Percentiles rank a stretch among this genome's conserved stretches.
phyloP scores from a whole-genome alignment of 768 basidiomycete genomes.

The Suillus sp. region DNA sequence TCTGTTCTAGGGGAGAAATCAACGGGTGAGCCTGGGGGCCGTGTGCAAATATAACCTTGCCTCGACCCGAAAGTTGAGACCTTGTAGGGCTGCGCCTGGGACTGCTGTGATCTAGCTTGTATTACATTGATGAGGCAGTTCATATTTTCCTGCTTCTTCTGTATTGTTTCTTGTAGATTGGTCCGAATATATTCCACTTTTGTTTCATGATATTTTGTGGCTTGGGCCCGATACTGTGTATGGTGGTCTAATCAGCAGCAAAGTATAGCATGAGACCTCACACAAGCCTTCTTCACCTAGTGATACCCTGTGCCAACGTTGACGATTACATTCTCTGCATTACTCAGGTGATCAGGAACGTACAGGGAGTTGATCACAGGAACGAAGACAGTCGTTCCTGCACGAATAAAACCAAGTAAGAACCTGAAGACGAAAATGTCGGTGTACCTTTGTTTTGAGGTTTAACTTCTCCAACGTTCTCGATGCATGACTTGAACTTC shows the following conservation, averaged over 20 bases:
- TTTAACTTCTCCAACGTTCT: slow-evolving; percentile 76
- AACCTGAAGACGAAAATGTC: background rate
- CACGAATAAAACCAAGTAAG: background rate
- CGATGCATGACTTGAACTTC: slow-evolving; percentile 87
- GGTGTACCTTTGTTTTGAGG: slow-evolving; percentile 61
- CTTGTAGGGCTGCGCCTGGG: too few species aligned
- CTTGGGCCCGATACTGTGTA: slow-evolving; percentile 83
- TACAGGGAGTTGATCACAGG: slow-evolving; percentile 95
- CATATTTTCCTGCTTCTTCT: too few species aligned
- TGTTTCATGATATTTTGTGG: slow-evolving; percentile 73
- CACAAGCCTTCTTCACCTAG: slow-evolving; percentile 84
- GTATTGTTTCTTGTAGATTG: too few species aligned
- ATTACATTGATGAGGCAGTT: too few species aligned
- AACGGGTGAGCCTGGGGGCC: too few species aligned
- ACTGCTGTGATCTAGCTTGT: too few species aligned
- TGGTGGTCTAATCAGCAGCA: background rate
- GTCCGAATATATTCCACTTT: slow-evolving; percentile 87
- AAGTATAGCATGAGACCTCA: slow-evolving; percentile 6
- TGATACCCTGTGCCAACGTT: slow-evolving; percentile 98
- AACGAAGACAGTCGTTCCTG: slow-evolving; percentile 88
- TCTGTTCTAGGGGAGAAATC: too few species aligned
- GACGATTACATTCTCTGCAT: slow-evolving; percentile 85
- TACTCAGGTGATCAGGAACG: slow-evolving; percentile 86
- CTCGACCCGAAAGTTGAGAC: too few species aligned
- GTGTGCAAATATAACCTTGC: too few species aligned